A percentile compares a stretch with the other conserved stretches of the same genome.
Evolutionary conservation across 108 stramenopile species (phyloP).

Genomic region (Skeletonema costatum): DNA sequence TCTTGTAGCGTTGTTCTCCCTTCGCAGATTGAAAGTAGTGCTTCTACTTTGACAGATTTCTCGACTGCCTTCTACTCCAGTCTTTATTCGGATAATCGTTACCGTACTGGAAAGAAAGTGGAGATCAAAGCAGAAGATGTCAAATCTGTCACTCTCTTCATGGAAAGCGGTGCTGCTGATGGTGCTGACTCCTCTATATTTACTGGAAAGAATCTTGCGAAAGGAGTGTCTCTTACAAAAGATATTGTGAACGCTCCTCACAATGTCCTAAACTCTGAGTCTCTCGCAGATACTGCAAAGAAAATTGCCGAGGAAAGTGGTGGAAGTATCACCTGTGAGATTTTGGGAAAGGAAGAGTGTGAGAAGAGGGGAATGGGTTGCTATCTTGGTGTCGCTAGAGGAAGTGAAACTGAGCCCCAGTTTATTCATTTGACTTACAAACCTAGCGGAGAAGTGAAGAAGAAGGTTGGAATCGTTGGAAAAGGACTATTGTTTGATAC

Average conservation of each 20-base stretch:
- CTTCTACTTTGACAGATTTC: slow-evolving; percentile 49
- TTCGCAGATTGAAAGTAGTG: neutral
- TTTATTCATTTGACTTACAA: slow-evolving; percentile 97
- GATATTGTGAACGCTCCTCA: slow-evolving; percentile 98
- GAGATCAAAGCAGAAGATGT: slow-evolving; percentile 71
- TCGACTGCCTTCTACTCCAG: slow-evolving; percentile 61
- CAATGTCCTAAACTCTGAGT: slow-evolving; percentile 88
- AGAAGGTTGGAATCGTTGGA: slow-evolving; percentile 91
- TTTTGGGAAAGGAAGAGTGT: slow-evolving; percentile 87
- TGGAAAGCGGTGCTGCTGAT: slow-evolving; percentile 27
- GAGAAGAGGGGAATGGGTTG: slow-evolving; percentile 93
- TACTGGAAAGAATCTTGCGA: slow-evolving; percentile 63
- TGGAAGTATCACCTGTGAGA: slow-evolving; percentile 74
- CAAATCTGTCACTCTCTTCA: slow-evolving; percentile 55
- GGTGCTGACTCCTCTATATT: slow-evolving; percentile 45
- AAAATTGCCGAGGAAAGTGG: slow-evolving; percentile 76
- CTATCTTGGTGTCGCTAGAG: slow-evolving; percentile 90
- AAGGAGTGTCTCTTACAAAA: slow-evolving; percentile 69
- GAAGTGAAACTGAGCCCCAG: slow-evolving; percentile 89
- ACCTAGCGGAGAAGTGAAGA: slow-evolving; percentile 57
- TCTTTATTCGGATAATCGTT: slow-evolving; percentile 86
- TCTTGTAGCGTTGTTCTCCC: slow-evolving; percentile 63
- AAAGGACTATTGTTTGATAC: slow-evolving; percentile 98
- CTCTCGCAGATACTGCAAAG: slow-evolving; percentile 86
- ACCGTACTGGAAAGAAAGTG: slow-evolving; percentile 73